A percentile compares a stretch with the other conserved stretches of the same genome.
Evolutionary conservation across 1,284 basidiomycete species (phyloP).

Genomic region (Tetrapyrgos nigripes): DNA sequence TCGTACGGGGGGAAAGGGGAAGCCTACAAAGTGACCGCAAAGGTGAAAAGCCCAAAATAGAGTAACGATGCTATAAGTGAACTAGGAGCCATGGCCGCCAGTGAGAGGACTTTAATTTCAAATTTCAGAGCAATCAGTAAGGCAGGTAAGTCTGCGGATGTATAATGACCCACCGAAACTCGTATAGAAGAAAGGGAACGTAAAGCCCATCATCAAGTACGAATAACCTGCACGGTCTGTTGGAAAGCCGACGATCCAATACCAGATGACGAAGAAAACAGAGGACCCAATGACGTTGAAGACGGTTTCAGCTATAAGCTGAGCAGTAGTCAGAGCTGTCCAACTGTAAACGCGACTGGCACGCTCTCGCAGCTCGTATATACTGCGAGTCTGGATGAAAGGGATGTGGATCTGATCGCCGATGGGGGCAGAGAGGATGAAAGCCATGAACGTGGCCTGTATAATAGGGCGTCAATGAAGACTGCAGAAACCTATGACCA

Average conservation of each 20-base stretch:
- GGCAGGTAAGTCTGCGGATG: not conserved
- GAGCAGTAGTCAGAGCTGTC: conserved; percentile 71
- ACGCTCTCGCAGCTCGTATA: conserved; percentile 71
- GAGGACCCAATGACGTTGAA: conserved; percentile 67
- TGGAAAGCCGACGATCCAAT: conserved; percentile 59
- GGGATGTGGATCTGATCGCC: conserved; percentile 61
- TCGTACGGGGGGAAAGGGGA: not conserved
- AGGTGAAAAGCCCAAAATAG: conserved; percentile 72
- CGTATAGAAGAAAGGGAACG: conserved; percentile 59
- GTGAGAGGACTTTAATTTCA: conserved; percentile 53
- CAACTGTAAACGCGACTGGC: conserved; percentile 82
- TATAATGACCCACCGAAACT: conserved; percentile 38
- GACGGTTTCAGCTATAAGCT: conserved; percentile 43
- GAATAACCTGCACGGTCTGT: conserved; percentile 58
- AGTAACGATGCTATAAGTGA: conserved; percentile 61
- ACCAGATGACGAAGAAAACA: conserved; percentile 60
- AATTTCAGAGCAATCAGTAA: not conserved
- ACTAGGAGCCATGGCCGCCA: conserved; percentile 70
- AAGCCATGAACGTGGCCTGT: conserved; percentile 57
- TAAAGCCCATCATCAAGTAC: conserved; percentile 51
- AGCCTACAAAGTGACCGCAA: conserved; percentile 70
- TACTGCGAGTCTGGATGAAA: conserved; percentile 57
- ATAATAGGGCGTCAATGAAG: not conserved
- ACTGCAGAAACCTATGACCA: not conserved
- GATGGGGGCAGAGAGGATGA: conserved; percentile 51